Percentiles rank a stretch among this genome's conserved stretches.
These are phyloP conservation scores for Pulveroboletus ravenelii DNA, from an alignment of 768 basidiomycete species.

Conservation along the genomic window DNA sequence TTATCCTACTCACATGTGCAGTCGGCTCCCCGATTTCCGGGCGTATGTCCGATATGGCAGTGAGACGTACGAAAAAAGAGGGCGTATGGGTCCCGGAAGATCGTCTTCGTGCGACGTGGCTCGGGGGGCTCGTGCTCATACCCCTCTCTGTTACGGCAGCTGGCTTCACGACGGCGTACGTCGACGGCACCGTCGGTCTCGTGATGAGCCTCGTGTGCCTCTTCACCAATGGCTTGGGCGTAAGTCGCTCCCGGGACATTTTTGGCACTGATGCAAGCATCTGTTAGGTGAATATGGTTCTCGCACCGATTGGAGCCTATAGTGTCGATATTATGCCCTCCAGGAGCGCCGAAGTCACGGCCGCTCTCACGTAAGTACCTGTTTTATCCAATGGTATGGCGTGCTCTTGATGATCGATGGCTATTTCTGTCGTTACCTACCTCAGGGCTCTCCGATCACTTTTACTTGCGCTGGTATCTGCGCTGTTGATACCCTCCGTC, in stretches of 20 bases:
- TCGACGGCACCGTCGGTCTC: conserved; percentile 48
- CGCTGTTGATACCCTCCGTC: conserved; percentile 38
- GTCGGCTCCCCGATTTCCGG: conserved; percentile 61
- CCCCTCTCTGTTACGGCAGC: conserved; percentile 48
- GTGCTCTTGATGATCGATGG: neutral
- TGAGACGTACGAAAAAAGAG: conserved; percentile 43
- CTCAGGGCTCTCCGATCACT: conserved; percentile 22
- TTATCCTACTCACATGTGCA: conserved; percentile 17
- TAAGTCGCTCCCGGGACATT: conserved; percentile 26
- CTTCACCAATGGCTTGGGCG: conserved; percentile 63
- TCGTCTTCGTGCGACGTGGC: conserved; percentile 49
- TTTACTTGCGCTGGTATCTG: conserved; percentile 12
- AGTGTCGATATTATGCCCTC: conserved; percentile 55
- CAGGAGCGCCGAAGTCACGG: conserved; percentile 61
- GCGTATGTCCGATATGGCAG: conserved; percentile 49
- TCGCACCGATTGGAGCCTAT: conserved; percentile 55
- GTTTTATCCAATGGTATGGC: neutral
- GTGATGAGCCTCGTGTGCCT: conserved; percentile 48
- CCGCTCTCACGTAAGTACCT: conserved; percentile 46
- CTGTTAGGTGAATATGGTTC: conserved; percentile 49
- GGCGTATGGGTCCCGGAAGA: conserved; percentile 68
- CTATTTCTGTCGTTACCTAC: neutral
- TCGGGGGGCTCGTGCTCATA: conserved; percentile 43
- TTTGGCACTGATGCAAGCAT: neutral
- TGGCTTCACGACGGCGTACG: conserved; percentile 49